Evolutionary conservation across 352 stramenopile genomes (phyloP), one percentile per base, ranked within the genome.

Genomic region (Pilasporangium apinafurcum): DNA sequence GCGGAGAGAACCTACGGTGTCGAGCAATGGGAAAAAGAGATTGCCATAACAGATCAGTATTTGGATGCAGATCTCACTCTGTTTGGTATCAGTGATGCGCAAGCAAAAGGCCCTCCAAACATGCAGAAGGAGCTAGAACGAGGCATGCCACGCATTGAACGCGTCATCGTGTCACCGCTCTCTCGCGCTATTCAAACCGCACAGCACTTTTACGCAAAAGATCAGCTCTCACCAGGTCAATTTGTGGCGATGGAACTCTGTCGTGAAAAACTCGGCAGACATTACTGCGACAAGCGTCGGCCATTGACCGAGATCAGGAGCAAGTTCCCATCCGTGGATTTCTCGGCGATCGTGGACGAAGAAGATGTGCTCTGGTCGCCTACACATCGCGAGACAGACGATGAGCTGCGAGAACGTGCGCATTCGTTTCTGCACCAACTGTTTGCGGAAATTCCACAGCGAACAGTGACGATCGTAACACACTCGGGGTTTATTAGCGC

Each of bases 401-500:
- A 63, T 0, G 75, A 88, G 48, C 66, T 86, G 29, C 48, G 70
- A 22, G 33, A 55, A 22, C 69, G 78, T 3, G 78, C 72, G 5
- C 50, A 47, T 6, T 25, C 12, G 1, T 87, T 90, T 44, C 42
- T 87, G 17, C 25, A 53, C 2, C 55, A 83, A 30, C 59, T 88
- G 12, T 83, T 84, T 26, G 39, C 40, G n/a, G 57, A 68, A 3
- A 61, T 83, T 16, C 62, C 56, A 3, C 69, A 90, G 53, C 56
- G 43, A 10, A 61, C 79, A 33, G 70, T 86, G 13, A 68, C 61
- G 0, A 63, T 90, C 1, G 68, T 83, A 38, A 68, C 68, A 4
- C 78, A 90, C 53, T 83, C 72, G 8, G 75, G 65, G n/a, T 90
- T 87, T 48, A 86, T 90, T 44, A 59, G 66, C 25, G 58, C 65